A percentile compares a stretch with the other conserved stretches of the same genome.
These are phyloP conservation scores for Pezicula neosporulosa DNA, from an alignment of 2,329 filamentous ascomycete genomes.

Conservation along the genomic window DNA sequence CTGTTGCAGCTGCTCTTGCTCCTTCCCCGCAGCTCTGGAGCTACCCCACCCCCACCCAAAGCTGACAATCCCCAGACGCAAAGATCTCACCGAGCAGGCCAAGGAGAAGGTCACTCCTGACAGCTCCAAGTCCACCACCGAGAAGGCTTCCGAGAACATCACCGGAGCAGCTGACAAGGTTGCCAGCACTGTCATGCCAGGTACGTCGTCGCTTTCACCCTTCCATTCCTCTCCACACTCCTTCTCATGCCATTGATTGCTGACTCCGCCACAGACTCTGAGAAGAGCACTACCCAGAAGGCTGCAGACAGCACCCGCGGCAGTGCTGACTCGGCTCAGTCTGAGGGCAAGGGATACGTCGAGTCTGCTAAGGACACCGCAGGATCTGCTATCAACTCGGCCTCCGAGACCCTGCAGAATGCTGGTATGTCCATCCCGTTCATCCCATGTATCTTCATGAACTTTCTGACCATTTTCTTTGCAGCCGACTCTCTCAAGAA, in stretches of 20 bases:
- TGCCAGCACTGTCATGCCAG: conserved; percentile 43
- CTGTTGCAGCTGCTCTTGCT: not conserved
- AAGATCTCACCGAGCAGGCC: conserved; percentile 45
- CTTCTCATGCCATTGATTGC: conserved; percentile 1
- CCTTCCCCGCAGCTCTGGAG: conserved; percentile 9
- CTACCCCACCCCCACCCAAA: not conserved
- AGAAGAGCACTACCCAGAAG: conserved; percentile 45
- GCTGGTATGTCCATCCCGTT: conserved; percentile 7
- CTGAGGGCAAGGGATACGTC: conserved; percentile 35
- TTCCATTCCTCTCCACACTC: not conserved
- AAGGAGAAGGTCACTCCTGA: conserved; percentile 49
- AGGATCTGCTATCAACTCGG: conserved; percentile 24
- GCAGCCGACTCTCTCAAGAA: conserved; percentile 7
- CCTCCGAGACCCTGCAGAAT: conserved; percentile 31
- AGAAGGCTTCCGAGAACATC: conserved; percentile 40
- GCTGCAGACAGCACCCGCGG: conserved; percentile 38
- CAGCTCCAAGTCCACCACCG: conserved; percentile 46
- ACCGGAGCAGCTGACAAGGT: conserved; percentile 42
- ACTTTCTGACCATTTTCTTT: not conserved
- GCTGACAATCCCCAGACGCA: conserved; percentile 33
- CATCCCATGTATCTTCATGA: not conserved
- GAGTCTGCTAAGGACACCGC: conserved; percentile 37
- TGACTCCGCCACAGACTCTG: conserved; percentile 14
- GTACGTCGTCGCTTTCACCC: conserved; percentile 16
- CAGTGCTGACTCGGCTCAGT: conserved; percentile 34